A percentile compares a stretch with the other conserved stretches of the same genome.
Evolutionary conservation across 108 stramenopile species (phyloP).

Genomic region (Thalassiosira profunda): DNA sequence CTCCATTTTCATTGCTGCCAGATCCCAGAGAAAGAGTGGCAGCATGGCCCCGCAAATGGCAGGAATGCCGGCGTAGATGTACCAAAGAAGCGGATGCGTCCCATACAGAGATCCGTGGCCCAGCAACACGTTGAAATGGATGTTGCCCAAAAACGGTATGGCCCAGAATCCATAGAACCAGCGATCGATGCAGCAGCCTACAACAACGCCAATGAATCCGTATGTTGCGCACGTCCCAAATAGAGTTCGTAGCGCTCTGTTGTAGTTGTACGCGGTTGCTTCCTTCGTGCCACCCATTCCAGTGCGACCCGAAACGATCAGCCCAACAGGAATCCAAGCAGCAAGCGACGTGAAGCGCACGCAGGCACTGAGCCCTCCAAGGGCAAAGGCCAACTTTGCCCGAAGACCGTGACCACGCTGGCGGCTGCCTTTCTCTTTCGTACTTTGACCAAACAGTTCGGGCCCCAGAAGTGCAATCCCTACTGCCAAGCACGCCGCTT

Average conservation of each 20-base stretch:
- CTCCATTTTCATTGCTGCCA: slow-evolving; percentile 1
- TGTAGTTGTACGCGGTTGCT: slow-evolving; percentile 6
- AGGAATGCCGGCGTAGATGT: slow-evolving; percentile 80
- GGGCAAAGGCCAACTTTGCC: slow-evolving; percentile 66
- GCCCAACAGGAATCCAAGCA: slow-evolving; percentile 80
- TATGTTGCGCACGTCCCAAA: slow-evolving; percentile 56
- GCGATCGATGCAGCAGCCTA: slow-evolving; percentile 70
- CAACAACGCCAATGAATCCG: slow-evolving; percentile 60
- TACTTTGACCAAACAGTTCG: slow-evolving; percentile 52
- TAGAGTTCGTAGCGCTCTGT: slow-evolving; percentile 8
- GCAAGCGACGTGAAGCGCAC: slow-evolving; percentile 86
- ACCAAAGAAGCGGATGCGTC: slow-evolving; percentile 87
- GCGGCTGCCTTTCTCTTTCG: neutral
- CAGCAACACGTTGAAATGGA: slow-evolving; percentile 87
- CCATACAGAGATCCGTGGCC: slow-evolving; percentile 84
- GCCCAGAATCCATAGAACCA: slow-evolving; percentile 86
- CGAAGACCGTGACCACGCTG: neutral
- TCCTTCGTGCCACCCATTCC: neutral
- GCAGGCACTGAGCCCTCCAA: slow-evolving; percentile 81
- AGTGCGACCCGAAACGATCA: slow-evolving; percentile 59
- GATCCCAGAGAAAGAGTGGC: slow-evolving; percentile 63
- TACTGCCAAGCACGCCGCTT: slow-evolving; percentile 57
- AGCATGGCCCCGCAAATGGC: slow-evolving; percentile 70
- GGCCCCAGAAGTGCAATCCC: slow-evolving; percentile 66
- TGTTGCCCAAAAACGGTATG: slow-evolving; percentile 80